A percentile compares a stretch with the other conserved stretches of the same genome.
phyloP scores from a whole-genome alignment of 2,329 filamentous ascomycete species.

The Periconia macrospinosa region DNA sequence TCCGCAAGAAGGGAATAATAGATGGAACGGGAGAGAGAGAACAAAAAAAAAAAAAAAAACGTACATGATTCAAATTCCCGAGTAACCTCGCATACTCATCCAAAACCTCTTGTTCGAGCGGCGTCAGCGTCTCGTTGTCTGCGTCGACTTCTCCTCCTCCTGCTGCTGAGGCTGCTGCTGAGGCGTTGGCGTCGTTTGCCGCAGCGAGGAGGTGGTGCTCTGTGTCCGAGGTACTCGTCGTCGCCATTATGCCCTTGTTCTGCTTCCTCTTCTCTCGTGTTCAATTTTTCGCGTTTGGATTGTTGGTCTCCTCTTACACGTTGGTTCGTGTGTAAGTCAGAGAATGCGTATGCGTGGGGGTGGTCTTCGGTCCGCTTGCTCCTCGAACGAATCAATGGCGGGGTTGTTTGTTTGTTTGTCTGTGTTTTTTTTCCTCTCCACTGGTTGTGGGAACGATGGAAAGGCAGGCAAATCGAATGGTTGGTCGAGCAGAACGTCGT shows the following conservation, averaged over 20 bases:
- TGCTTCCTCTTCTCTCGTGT: neutral
- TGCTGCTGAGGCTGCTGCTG: constrained; percentile 1
- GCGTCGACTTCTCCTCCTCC: neutral
- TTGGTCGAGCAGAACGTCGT: too few relatives aligned
- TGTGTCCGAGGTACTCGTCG: constrained; percentile 13
- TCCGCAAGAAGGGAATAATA: neutral
- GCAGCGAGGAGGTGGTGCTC: constrained; percentile 12
- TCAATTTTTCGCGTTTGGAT: neutral
- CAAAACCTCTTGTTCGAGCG: constrained; percentile 89
- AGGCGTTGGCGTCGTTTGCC: constrained; percentile 13
- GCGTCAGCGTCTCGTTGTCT: constrained; percentile 55
- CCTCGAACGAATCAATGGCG: too few relatives aligned
- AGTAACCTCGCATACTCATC: constrained; percentile 89
- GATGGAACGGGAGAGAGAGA: constrained; percentile 11
- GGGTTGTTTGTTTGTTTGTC: too few relatives aligned
- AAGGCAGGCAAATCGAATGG: too few relatives aligned
- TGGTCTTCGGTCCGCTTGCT: too few relatives aligned
- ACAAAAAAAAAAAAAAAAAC: constrained; percentile 17
- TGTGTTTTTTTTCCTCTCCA: too few relatives aligned
- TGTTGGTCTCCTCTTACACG: neutral
- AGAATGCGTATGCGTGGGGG: too few relatives aligned
- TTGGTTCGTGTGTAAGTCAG: too few relatives aligned
- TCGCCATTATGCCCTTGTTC: constrained; percentile 10
- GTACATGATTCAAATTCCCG: constrained; percentile 87
- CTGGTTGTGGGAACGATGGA: too few relatives aligned